Evolutionary conservation across 2,329 filamentous ascomycete genomes (phyloP), one percentile per base, ranked within the genome.

Genomic region (Lizonia empirigonia): DNA sequence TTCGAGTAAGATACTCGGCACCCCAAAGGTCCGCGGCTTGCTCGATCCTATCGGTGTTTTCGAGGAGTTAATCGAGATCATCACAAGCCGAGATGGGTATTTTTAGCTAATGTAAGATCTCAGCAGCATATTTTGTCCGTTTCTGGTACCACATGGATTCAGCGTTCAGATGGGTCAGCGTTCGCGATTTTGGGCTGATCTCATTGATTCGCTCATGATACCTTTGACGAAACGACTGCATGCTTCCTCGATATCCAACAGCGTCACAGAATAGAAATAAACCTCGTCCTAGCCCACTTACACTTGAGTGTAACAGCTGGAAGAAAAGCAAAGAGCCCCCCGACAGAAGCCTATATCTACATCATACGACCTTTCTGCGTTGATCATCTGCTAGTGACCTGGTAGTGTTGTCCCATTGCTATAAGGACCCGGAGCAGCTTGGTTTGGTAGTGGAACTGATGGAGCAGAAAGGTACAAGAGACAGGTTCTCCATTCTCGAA

Each of bases 201-300:
- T 40, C 1, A 33, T 50, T 9, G 38, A n/a, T 42, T 34, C 22
- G 30, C 33, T 15, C 46, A 50, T 7, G 38, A 50, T 37, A 32
- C 39, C 12, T 42, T 32, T 16, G 37, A 49, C 22, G 45, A 49
- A 27, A 42, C 45, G 12, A 49, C 24, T 13, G 18, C 30, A 16
- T 50, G 37, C 36, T 50, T 50, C 8, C 19, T 20, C 16, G 29
- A 35, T 7, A 16, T 27, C 23, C 32, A 18, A 20, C 16, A 22
- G 4, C 32, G 26, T 2, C 15, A 36, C 15, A n/a, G 24, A n/a
- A 24, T 44, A 5, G 22, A 23, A 15, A 30, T 27, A 23, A 30
- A 44, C 32, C 46, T 50, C 18, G 32, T 37, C 16, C 7, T 42
- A 19, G 33, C 46, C 18, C 46, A 50, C 16, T 27, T 44, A 9